Evolutionary conservation across 2,329 filamentous ascomycete genomes (phyloP).

Genomic region (Talaromyces amestolkiae): DNA sequence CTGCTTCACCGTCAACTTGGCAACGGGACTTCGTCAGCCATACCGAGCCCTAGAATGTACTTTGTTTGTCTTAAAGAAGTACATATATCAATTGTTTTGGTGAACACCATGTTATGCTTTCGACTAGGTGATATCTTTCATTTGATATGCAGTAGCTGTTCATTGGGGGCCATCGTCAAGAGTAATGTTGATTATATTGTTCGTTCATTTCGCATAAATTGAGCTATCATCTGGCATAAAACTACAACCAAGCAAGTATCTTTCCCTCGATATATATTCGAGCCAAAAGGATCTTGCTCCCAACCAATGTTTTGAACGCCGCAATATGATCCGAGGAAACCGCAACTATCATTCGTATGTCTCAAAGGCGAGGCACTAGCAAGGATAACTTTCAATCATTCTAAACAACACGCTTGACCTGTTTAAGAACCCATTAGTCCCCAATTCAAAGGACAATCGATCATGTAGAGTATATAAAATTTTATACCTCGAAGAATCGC

Average conservation of each 20-base stretch:
- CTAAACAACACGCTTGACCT: constrained; percentile 50
- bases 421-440: constrained; percentile 15
- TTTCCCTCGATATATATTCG: background rate
- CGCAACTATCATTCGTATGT: constrained; percentile 2
- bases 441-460: constrained; percentile 3
- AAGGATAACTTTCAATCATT: background rate
- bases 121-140: background rate
- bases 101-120: background rate
- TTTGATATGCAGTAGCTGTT: background rate
- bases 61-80: background rate
- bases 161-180: background rate
- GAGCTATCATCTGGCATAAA: constrained; percentile 10
- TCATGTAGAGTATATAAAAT: constrained; percentile 2
- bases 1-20: background rate
- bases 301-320: constrained; percentile 15
- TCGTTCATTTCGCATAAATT: constrained; percentile 6
- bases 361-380: background rate
- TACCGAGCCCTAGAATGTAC: background rate
- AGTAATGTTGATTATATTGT: background rate
- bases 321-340: constrained; percentile 6
- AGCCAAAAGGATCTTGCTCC: background rate
- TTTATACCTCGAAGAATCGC: constrained; percentile 83
- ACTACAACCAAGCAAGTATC: constrained; percentile 9
- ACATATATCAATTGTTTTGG: background rate
- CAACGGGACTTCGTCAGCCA: background rate